Evolutionary conservation across 2,329 filamentous ascomycete genomes (phyloP).

Genomic region (Gnomoniopsis sp.): DNA sequence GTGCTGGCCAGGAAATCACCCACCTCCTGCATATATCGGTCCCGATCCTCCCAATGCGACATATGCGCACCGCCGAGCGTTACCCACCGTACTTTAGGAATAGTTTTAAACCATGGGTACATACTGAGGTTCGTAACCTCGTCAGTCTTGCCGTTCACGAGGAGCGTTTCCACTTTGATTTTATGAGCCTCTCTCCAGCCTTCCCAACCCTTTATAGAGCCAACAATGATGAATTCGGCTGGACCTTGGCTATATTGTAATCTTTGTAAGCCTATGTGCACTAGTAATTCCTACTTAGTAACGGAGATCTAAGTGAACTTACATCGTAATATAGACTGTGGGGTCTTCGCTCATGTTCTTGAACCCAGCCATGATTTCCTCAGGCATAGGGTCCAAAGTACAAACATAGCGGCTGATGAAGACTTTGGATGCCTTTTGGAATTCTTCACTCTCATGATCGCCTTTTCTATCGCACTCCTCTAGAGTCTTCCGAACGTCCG

Average conservation of each 20-base stretch:
- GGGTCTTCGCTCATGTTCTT: slow-evolving; percentile 21
- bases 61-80: slow-evolving; percentile 24
- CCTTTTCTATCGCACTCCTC: slow-evolving; percentile 19
- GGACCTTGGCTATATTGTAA: slow-evolving; percentile 24
- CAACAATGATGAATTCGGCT: slow-evolving; percentile 24
- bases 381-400: slow-evolving; percentile 21
- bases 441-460: slow-evolving; percentile 23
- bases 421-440: slow-evolving; percentile 16
- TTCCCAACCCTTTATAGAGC: slow-evolving; percentile 24
- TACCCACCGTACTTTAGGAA: slow-evolving; percentile 26
- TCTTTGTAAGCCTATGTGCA: background rate
- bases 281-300: background rate
- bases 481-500: slow-evolving; percentile 18
- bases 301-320: background rate
- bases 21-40: slow-evolving; percentile 22
- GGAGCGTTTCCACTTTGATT: slow-evolving; percentile 19
- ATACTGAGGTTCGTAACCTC: slow-evolving; percentile 24
- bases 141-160: slow-evolving; percentile 22
- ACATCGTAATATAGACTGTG: slow-evolving; percentile 25
- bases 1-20: slow-evolving; percentile 9
- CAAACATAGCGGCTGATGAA: slow-evolving; percentile 21
- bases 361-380: slow-evolving; percentile 19
- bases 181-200: slow-evolving; percentile 23
- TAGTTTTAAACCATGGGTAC: slow-evolving; percentile 24
- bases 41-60: slow-evolving; percentile 23